A percentile compares a stretch with the other conserved stretches of the same genome.
Conservation (phyloP, 2,329 filamentous ascomycete genomes). For the Diaporthe nobilis region DNA sequence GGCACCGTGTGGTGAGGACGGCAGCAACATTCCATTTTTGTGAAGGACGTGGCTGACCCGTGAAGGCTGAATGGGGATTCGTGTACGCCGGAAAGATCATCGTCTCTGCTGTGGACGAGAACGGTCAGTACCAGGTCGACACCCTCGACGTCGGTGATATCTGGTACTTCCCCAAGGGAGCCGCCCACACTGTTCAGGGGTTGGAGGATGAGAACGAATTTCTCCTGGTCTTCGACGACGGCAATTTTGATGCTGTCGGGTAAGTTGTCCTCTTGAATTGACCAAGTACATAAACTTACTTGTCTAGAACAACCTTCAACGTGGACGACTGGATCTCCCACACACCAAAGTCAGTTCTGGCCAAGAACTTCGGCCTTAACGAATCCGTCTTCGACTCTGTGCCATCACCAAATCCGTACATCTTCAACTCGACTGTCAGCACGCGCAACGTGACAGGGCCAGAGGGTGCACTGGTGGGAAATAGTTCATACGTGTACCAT, state of each 20-base stretch:
- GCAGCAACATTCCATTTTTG: no score
- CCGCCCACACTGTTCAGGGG: constrained; percentile 74
- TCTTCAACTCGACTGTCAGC: constrained; percentile 69
- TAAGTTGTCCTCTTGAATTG: background rate
- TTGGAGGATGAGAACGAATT: constrained; percentile 78
- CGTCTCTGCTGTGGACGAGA: constrained; percentile 73
- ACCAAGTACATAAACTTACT: background rate
- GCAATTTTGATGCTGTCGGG: constrained; percentile 21
- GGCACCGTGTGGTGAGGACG: constrained; percentile 62
- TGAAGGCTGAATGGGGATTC: constrained; percentile 77
- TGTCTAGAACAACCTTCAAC: constrained; percentile 74
- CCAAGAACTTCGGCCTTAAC: constrained; percentile 78
- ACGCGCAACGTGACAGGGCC: constrained; percentile 60
- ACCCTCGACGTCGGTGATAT: constrained; percentile 73
- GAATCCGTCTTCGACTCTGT: constrained; percentile 71
- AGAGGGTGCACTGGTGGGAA: constrained; percentile 63
- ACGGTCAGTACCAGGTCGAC: constrained; percentile 69
- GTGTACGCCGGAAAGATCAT: constrained; percentile 70
- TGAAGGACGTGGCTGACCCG: background rate
- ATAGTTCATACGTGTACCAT: constrained; percentile 75
- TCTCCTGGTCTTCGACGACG: constrained; percentile 61
- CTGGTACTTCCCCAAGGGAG: constrained; percentile 79
- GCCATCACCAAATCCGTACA: constrained; percentile 72
- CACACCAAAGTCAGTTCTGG: constrained; percentile 73
- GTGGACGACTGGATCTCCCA: constrained; percentile 79